Percentiles rank a stretch among this genome's conserved stretches.
These are phyloP conservation scores for Sarcodon sp. DNA, from an alignment of 768 basidiomycete species.

Conservation along the genomic window DNA sequence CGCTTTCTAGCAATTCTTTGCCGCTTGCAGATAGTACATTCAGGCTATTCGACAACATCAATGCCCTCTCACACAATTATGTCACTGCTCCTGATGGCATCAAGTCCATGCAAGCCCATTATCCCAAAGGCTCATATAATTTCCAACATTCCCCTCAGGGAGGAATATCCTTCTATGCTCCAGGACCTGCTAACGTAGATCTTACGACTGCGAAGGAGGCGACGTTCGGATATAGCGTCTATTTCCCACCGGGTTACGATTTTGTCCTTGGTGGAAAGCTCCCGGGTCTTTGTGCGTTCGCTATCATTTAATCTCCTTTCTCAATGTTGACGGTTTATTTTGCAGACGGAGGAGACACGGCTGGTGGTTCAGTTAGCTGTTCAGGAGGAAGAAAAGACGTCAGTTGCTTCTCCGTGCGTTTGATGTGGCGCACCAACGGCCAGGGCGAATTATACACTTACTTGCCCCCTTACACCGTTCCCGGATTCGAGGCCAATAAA, in stretches of 20 bases:
- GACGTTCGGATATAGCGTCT: slow-evolving; percentile 48
- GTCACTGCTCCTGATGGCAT: slow-evolving; percentile 15
- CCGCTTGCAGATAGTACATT: slow-evolving; percentile 31
- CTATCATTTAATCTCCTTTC: not conserved
- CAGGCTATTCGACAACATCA: slow-evolving; percentile 25
- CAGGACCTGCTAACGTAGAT: slow-evolving; percentile 38
- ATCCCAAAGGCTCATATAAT: slow-evolving; percentile 38
- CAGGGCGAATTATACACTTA: slow-evolving; percentile 32
- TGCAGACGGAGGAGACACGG: slow-evolving; percentile 43
- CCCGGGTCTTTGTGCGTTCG: slow-evolving; percentile 52
- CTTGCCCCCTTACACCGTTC: slow-evolving; percentile 22
- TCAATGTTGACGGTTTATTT: not conserved
- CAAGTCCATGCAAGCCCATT: slow-evolving; percentile 13
- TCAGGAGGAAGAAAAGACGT: slow-evolving; percentile 55
- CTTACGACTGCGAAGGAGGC: slow-evolving; percentile 55
- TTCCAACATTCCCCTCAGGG: slow-evolving; percentile 33
- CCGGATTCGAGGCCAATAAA: slow-evolving; percentile 32
- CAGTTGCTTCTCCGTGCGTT: slow-evolving; percentile 51
- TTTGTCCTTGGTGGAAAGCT: slow-evolving; percentile 62
- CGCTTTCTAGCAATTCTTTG: slow-evolving; percentile 20
- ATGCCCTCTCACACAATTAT: slow-evolving; percentile 26
- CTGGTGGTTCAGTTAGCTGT: slow-evolving; percentile 37
- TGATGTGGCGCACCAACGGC: slow-evolving; percentile 53
- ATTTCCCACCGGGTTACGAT: slow-evolving; percentile 46
- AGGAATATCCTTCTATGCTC: slow-evolving; percentile 66